Evolutionary conservation across 129 eudicot genomes (phyloP).

Genomic region (Heracleum sosnowskyi): DNA sequence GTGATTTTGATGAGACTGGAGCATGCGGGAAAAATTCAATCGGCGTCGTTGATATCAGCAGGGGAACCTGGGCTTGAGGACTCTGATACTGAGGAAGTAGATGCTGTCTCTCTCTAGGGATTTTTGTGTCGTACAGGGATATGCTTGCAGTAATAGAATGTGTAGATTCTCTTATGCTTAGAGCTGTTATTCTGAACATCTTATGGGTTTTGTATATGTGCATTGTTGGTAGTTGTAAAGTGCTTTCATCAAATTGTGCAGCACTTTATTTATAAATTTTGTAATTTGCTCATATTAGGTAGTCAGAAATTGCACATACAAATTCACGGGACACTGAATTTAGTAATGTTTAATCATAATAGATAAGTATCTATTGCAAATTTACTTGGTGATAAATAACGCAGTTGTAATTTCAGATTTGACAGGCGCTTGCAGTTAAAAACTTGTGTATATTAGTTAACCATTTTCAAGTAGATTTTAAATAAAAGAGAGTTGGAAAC

Average conservation of each 20-base stretch:
- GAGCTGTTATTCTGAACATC: background rate
- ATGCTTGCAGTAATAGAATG: background rate
- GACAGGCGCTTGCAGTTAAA: background rate
- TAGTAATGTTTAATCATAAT: no score
- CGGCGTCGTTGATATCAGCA: constrained; percentile 80
- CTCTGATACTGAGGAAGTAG: constrained; percentile 35
- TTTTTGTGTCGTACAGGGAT: background rate
- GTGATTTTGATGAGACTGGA: constrained; percentile 96
- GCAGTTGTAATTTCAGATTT: background rate
- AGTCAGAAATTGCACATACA: background rate
- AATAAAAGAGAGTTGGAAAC: no score
- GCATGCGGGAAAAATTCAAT: constrained; percentile 84
- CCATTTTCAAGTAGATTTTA: no score
- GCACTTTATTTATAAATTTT: background rate
- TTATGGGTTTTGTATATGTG: background rate
- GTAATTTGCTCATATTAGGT: background rate
- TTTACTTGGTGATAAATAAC: no score
- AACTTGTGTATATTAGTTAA: no score
- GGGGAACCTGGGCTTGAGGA: constrained; percentile 44
- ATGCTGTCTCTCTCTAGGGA: constrained; percentile 7
- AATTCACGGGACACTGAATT: background rate
- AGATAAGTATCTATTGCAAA: no score
- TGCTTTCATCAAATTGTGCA: background rate
- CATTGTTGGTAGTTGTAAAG: background rate
- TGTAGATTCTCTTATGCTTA: background rate